Conservation (phyloP, 345 rosid species). For the Pistacia vera region DNA sequence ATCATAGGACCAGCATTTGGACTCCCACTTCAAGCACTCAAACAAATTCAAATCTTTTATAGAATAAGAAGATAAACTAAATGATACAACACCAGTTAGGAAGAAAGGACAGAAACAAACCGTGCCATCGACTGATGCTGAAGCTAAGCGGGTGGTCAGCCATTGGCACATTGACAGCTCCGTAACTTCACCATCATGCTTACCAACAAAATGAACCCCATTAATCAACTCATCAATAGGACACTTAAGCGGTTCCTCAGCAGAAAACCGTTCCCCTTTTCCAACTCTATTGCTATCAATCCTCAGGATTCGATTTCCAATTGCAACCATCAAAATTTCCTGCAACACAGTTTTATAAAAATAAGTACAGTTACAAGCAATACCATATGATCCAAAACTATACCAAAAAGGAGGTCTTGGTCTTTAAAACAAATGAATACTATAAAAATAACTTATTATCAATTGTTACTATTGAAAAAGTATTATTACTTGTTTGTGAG, state of each 20-base stretch:
- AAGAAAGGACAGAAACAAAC: constrained; percentile 35
- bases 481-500: constrained; percentile 70
- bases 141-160: constrained; percentile 73
- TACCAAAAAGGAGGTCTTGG: neutral
- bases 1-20: neutral
- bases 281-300: constrained; percentile 64
- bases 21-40: neutral
- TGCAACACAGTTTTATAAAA: constrained; percentile 16
- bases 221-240: constrained; percentile 58
- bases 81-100: neutral
- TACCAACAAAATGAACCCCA: constrained; percentile 72
- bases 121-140: constrained; percentile 78
- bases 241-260: constrained; percentile 64
- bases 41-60: neutral
- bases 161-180: constrained; percentile 80
- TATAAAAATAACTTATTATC: neutral
- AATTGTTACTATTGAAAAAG: neutral
- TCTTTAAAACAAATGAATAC: neutral
- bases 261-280: constrained; percentile 45
- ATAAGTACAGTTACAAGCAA: constrained; percentile 2
- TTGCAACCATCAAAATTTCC: constrained; percentile 73
- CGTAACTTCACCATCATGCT: constrained; percentile 70
- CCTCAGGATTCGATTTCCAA: constrained; percentile 60
- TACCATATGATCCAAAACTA: constrained; percentile 20
- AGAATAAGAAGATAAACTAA: constrained; percentile 3